A percentile compares a stretch with the other conserved stretches of the same genome.
phyloP scores from a whole-genome alignment of 768 basidiomycete genomes.

The Amylocystis lapponica region DNA sequence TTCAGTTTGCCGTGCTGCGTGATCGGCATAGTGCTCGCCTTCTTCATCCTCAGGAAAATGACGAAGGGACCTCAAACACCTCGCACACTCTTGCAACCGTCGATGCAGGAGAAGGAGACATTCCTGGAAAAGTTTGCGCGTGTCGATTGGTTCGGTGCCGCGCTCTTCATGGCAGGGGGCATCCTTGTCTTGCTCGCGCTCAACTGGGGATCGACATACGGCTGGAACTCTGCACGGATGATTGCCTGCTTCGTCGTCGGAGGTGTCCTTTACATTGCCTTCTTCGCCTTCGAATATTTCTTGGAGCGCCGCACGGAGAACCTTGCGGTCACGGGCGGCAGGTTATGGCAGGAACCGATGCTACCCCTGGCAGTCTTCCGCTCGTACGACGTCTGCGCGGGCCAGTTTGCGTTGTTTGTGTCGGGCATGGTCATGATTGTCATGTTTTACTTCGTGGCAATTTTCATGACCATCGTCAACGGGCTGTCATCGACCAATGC shows the following conservation, averaged over 20 bases:
- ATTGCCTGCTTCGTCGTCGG: conserved; percentile 45
- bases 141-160: conserved; percentile 44
- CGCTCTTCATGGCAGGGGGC: conserved; percentile 38
- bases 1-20: conserved; percentile 35
- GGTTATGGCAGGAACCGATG: conserved; percentile 34
- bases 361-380: conserved; percentile 41
- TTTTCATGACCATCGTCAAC: conserved; percentile 44
- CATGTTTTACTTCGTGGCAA: conserved; percentile 49
- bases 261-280: conserved; percentile 32
- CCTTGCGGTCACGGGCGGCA: not conserved
- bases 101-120: conserved; percentile 11
- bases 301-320: conserved; percentile 25
- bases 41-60: conserved; percentile 34
- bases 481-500: conserved; percentile 34
- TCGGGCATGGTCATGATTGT: conserved; percentile 45
- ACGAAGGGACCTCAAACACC: conserved; percentile 16
- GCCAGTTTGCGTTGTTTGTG: conserved; percentile 33
- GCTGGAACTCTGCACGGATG: conserved; percentile 38
- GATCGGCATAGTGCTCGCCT: conserved; percentile 33
- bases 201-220: conserved; percentile 42
- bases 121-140: conserved; percentile 25
- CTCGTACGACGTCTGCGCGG: conserved; percentile 35
- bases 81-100: conserved; percentile 6
- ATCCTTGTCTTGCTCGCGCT: conserved; percentile 44
- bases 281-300: conserved; percentile 38